These are phyloP conservation scores for Citrullus colocynthis DNA, from an alignment of 306 rosid genomes.

Conservation along the genomic window DNA sequence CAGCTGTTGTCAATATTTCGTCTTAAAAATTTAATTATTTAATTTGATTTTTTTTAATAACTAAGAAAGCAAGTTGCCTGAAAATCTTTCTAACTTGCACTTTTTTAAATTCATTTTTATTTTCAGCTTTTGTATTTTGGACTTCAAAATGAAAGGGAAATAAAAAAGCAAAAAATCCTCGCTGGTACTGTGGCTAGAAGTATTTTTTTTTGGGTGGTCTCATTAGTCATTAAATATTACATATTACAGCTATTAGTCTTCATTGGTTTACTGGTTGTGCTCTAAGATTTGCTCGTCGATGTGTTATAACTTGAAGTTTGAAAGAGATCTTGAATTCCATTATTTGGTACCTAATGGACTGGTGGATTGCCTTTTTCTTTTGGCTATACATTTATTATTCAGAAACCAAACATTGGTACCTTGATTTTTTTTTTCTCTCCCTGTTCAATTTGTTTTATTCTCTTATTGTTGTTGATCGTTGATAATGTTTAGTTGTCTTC, in stretches of 20 bases:
- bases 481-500: background rate
- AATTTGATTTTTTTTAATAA: background rate
- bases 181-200: too few relatives aligned
- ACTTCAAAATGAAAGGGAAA: too few relatives aligned
- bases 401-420: background rate
- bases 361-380: background rate
- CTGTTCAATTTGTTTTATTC: background rate
- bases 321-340: background rate
- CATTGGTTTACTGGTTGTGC: too few relatives aligned
- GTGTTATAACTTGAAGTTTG: background rate
- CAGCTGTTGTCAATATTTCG: background rate
- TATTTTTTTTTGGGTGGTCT: too few relatives aligned
- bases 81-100: background rate
- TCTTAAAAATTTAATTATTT: background rate
- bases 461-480: background rate
- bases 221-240: too few relatives aligned
- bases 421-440: background rate
- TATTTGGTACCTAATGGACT: background rate
- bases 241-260: too few relatives aligned
- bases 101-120: too few relatives aligned
- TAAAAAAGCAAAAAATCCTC: too few relatives aligned
- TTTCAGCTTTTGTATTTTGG: too few relatives aligned
- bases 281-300: background rate
- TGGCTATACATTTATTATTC: background rate
- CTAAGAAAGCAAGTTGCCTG: background rate